phyloP scores from a whole-genome alignment of 139 green algal species.

The Nannochloris sp. region DNA sequence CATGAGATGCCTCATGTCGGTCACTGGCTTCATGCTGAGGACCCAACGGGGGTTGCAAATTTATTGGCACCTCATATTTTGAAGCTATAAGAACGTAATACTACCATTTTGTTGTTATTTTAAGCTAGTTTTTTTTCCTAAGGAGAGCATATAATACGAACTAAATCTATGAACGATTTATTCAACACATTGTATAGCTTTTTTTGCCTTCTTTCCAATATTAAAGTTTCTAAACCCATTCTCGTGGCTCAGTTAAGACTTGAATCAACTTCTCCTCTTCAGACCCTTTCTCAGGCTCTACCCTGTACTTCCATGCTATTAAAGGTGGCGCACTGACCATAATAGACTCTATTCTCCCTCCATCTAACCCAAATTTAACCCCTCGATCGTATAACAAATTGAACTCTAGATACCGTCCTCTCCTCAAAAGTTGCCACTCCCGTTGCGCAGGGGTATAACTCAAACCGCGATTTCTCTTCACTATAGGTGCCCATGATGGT shows the following conservation, averaged over 20 bases:
- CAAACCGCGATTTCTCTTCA: conserved; percentile 16
- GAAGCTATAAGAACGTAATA: background rate
- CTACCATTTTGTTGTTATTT: background rate
- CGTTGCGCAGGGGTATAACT: conserved; percentile 62
- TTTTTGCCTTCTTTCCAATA: background rate
- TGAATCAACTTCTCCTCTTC: conserved; percentile 55
- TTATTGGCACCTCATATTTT: conserved; percentile 26
- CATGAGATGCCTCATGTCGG: conserved; percentile 55
- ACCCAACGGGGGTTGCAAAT: conserved; percentile 50
- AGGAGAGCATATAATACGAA: too few relatives aligned
- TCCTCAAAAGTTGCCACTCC: conserved; percentile 84
- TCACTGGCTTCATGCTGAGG: conserved; percentile 76
- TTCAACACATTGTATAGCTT: background rate
- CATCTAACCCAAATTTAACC: conserved; percentile 79
- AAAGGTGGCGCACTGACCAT: conserved; percentile 92
- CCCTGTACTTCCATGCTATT: conserved; percentile 81
- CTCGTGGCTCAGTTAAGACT: conserved; percentile 53
- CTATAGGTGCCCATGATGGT: conserved; percentile 69
- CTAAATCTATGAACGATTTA: background rate
- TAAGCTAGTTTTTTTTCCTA: background rate
- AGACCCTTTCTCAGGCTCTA: conserved; percentile 43
- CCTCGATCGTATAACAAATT: conserved; percentile 97
- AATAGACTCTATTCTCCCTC: conserved; percentile 84
- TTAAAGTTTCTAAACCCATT: conserved; percentile 44
- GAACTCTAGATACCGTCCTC: conserved; percentile 94